Conservation (phyloP, 495 filamentous ascomycete genomes). For the Lasiosphaeria ovina region DNA sequence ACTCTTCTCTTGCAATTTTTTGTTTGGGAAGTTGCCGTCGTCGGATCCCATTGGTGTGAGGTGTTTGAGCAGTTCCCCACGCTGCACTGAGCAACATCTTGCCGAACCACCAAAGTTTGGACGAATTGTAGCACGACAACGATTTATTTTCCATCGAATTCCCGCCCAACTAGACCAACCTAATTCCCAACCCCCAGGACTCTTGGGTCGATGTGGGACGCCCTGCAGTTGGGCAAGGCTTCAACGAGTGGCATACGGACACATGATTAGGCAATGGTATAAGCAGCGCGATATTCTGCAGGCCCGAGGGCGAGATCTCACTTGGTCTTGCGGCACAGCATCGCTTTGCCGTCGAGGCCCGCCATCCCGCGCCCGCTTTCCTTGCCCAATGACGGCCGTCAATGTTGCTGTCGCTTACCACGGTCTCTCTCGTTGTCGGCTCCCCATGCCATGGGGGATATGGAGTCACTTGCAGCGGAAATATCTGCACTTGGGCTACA, state of each 20-base stretch:
- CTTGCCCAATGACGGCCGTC: constrained; percentile 15
- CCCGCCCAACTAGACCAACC: constrained; percentile 27
- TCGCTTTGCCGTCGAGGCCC: background rate
- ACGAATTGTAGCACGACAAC: constrained; percentile 32
- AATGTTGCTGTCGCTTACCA: constrained; percentile 12
- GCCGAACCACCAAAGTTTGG: constrained; percentile 2
- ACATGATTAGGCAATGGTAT: constrained; percentile 32
- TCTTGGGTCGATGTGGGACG: constrained; percentile 17
- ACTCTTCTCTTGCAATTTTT: no score
- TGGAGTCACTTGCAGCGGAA: constrained; percentile 2
- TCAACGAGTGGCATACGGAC: constrained; percentile 30
- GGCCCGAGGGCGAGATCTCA: constrained; percentile 11
- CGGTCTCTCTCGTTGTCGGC: constrained; percentile 6
- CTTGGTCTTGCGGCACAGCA: no score
- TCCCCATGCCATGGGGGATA: constrained; percentile 9
- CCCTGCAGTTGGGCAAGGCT: constrained; percentile 11
- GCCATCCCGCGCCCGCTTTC: constrained; percentile 10
- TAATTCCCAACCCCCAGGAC: constrained; percentile 10
- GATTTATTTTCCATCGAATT: constrained; percentile 14
- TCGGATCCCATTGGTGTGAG: background rate
- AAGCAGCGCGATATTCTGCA: constrained; percentile 23
- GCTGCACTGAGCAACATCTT: background rate
- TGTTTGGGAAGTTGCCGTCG: no score
- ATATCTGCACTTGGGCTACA: constrained; percentile 14
- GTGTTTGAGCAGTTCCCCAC: background rate